phyloP scores from a whole-genome alignment of 441 rosid genomes.

The Viola pubescens region DNA sequence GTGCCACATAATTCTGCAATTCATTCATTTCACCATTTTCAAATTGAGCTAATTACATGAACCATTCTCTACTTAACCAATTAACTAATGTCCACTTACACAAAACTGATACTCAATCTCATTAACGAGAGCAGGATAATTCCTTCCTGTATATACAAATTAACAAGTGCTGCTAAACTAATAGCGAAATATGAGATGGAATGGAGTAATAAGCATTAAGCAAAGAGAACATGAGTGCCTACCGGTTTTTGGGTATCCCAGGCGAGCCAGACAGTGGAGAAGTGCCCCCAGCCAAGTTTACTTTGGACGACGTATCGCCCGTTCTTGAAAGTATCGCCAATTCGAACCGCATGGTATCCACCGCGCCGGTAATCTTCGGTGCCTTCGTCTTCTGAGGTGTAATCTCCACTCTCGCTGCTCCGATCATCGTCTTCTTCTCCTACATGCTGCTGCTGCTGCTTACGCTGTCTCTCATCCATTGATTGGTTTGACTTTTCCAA shows the following conservation, averaged over 20 bases:
- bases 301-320: slow-evolving; percentile 58
- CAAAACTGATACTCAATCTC: not conserved
- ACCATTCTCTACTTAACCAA: no score
- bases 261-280: slow-evolving; percentile 75
- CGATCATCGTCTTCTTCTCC: slow-evolving; percentile 30
- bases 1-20: slow-evolving; percentile 54
- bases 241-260: slow-evolving; percentile 54
- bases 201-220: not conserved
- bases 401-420: slow-evolving; percentile 46
- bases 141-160: no score
- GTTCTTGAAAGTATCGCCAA: slow-evolving; percentile 56
- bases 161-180: no score
- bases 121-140: no score
- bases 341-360: slow-evolving; percentile 59
- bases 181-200: no score
- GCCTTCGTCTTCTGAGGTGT: slow-evolving; percentile 67
- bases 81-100: no score
- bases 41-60: no score
- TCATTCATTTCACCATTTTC: slow-evolving; percentile 1
- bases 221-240: slow-evolving; percentile 5
- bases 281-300: slow-evolving; percentile 75
- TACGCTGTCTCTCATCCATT: slow-evolving; percentile 28
- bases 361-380: slow-evolving; percentile 62
- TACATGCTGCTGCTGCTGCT: slow-evolving; percentile 18
- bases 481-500: not conserved